Evolutionary conservation across 257 asterid species (phyloP).

Genomic region (Cinchona pubescens): DNA sequence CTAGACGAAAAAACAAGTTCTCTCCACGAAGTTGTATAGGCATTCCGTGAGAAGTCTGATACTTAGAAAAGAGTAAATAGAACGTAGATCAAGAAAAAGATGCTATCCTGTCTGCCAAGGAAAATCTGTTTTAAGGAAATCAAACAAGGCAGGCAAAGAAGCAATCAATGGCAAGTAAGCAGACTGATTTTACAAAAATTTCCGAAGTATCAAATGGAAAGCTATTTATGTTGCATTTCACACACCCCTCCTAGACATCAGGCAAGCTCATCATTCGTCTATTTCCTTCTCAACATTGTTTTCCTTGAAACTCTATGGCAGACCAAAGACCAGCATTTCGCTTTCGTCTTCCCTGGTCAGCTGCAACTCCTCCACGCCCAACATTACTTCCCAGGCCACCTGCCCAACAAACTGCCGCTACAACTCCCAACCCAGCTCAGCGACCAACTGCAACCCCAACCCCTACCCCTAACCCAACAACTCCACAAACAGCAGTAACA

Average conservation of each 20-base stretch:
- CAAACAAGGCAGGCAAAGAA: slow-evolving; percentile 26
- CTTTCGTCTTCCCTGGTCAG: slow-evolving; percentile 48
- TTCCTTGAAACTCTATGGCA: slow-evolving; percentile 36
- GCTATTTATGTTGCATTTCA: slow-evolving; percentile 12
- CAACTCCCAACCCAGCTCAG: slow-evolving; percentile 22
- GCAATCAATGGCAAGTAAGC: slow-evolving; percentile 11
- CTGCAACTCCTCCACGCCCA: slow-evolving; percentile 33
- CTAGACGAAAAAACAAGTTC: slow-evolving; percentile 1
- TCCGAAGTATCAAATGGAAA: slow-evolving; percentile 30
- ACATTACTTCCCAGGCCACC: slow-evolving; percentile 31
- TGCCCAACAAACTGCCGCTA: slow-evolving; percentile 9
- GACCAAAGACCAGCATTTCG: slow-evolving; percentile 47
- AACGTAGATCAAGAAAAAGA: slow-evolving; percentile 1
- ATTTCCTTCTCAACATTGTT: background rate
- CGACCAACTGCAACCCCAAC: slow-evolving; percentile 17
- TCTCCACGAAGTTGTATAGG: background rate
- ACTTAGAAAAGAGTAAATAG: background rate
- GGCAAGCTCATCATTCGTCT: background rate
- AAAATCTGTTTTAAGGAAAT: slow-evolving; percentile 8
- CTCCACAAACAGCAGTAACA: background rate
- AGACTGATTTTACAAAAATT: slow-evolving; percentile 1
- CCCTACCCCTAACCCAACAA: background rate
- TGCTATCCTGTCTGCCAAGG: slow-evolving; percentile 20
- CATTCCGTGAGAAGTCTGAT: background rate
- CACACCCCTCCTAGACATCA: background rate